Conservation (phyloP, 106 monocot species). For the Chionographis japonica region DNA sequence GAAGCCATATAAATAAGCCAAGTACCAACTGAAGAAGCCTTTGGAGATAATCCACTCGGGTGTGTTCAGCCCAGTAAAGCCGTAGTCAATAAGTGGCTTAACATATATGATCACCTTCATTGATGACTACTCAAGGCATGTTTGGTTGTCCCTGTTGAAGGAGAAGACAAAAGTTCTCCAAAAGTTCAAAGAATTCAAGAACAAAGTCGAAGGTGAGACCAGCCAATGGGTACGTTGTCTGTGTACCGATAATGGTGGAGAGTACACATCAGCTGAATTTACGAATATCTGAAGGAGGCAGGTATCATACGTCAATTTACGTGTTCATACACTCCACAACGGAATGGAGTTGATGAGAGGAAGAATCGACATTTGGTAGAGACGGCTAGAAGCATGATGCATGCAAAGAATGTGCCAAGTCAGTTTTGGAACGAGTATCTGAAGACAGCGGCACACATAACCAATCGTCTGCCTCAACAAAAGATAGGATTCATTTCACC, state of each 20-base stretch:
- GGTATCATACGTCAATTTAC: neutral
- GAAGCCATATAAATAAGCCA: conserved; percentile 8
- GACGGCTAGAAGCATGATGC: neutral
- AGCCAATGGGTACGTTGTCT: neutral
- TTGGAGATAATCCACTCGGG: conserved; percentile 12
- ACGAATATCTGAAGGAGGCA: neutral
- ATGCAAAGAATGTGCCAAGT: no score
- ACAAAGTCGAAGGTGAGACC: neutral
- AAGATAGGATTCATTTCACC: no score
- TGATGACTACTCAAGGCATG: conserved; percentile 14
- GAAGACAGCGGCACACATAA: no score
- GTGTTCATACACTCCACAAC: conserved; percentile 5
- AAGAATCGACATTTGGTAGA: conserved; percentile 14
- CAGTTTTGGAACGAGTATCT: no score
- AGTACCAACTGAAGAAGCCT: conserved; percentile 7
- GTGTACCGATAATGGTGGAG: neutral
- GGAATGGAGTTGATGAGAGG: conserved; percentile 3
- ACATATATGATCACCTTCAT: conserved; percentile 18
- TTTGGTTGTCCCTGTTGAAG: conserved; percentile 17
- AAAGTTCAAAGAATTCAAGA: conserved; percentile 11
- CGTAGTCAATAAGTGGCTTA: conserved; percentile 6
- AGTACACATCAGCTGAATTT: conserved; percentile 10
- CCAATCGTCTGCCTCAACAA: no score
- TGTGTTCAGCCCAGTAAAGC: conserved; percentile 3
- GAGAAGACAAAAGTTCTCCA: conserved; percentile 15